Percentiles rank a stretch among this genome's conserved stretches.
These are phyloP conservation scores for Fusarium vanettenii DNA, from an alignment of 2,329 filamentous ascomycete species.

Conservation along the genomic window DNA sequence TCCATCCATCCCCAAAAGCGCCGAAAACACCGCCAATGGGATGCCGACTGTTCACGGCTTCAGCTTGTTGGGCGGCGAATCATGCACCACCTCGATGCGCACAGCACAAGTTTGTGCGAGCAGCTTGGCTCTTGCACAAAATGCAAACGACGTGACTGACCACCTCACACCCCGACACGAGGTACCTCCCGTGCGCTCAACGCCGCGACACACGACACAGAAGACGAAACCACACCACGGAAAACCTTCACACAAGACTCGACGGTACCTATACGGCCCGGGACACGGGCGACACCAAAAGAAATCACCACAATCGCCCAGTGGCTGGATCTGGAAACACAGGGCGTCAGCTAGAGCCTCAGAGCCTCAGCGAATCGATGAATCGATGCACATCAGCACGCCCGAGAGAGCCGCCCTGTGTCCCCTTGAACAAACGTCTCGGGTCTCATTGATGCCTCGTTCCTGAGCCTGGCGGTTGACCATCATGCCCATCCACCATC, in stretches of 20 bases:
- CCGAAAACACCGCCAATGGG: slow-evolving; percentile 18
- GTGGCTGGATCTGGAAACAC: slow-evolving; percentile 5
- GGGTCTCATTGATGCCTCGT: slow-evolving; percentile 29
- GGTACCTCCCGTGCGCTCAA: background rate
- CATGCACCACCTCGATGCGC: background rate
- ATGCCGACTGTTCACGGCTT: background rate
- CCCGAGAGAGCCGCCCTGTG: background rate
- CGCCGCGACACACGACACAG: slow-evolving; percentile 15
- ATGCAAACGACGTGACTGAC: background rate
- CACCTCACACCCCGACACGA: background rate
- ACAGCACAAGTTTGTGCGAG: slow-evolving; percentile 3
- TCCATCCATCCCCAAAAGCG: slow-evolving; percentile 5
- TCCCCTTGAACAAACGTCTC: slow-evolving; percentile 17
- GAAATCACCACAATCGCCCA: background rate
- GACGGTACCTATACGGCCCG: background rate
- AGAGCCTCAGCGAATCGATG: background rate
- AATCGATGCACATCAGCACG: background rate
- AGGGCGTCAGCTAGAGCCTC: background rate
- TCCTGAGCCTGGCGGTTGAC: slow-evolving; percentile 24
- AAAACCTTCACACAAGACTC: slow-evolving; percentile 22
- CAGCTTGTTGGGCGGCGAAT: background rate
- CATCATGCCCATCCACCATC: background rate
- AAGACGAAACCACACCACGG: slow-evolving; percentile 37
- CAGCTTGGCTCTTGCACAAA: background rate
- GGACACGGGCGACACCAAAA: slow-evolving; percentile 11